These are phyloP conservation scores for Acer yangbiense DNA, from an alignment of 345 rosid species.

Conservation along the genomic window DNA sequence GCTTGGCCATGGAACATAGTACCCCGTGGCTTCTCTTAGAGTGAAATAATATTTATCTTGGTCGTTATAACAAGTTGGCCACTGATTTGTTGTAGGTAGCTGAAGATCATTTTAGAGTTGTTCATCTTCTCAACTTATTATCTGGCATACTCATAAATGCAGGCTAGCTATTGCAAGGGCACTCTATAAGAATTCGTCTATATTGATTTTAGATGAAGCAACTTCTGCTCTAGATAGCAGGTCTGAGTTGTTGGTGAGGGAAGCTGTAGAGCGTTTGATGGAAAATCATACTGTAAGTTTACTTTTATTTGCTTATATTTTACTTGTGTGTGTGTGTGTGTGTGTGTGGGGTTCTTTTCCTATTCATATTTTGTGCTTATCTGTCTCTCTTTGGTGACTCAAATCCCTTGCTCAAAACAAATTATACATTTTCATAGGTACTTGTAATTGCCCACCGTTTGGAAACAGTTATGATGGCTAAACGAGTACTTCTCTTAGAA, in stretches of 20 bases:
- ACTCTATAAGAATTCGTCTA: constrained; percentile 72
- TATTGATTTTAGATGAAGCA: constrained; percentile 95
- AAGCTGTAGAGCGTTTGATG: constrained; percentile 78
- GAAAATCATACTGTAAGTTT: constrained; percentile 72
- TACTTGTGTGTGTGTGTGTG: no score
- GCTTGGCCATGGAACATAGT: not conserved
- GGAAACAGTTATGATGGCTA: constrained; percentile 86
- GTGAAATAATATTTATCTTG: not conserved
- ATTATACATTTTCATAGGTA: constrained; percentile 44
- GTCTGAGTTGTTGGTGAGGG: constrained; percentile 84
- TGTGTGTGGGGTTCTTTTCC: no score
- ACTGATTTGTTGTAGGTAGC: not conserved
- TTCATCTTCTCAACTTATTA: not conserved
- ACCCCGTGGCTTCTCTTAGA: not conserved
- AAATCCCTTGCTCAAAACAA: not conserved
- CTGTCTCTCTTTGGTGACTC: not conserved
- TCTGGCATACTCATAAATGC: constrained; percentile 24
- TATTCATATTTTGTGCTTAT: not conserved
- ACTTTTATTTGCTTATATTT: constrained; percentile 1
- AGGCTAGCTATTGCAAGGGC: constrained; percentile 97
- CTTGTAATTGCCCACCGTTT: constrained; percentile 87
- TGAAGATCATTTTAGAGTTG: constrained; percentile 6
- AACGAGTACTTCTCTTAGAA: constrained; percentile 62
- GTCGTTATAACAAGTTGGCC: not conserved
- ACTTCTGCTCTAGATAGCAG: constrained; percentile 94